phyloP scores from a whole-genome alignment of 2,329 filamentous ascomycete genomes.

The Colletotrichum sp. region DNA sequence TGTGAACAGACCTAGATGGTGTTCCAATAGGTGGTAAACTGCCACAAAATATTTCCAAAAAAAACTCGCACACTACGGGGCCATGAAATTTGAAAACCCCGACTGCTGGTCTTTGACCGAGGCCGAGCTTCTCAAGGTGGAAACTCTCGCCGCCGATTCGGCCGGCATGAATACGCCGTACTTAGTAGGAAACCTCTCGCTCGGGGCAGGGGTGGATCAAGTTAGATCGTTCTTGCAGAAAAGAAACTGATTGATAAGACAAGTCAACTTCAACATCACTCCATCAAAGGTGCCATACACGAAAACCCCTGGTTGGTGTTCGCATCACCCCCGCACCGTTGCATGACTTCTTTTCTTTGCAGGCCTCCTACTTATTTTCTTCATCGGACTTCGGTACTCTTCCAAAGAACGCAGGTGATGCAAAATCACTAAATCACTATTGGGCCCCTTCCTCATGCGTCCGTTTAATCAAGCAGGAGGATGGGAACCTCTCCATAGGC shows the following conservation, averaged over 20 bases:
- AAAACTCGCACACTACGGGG: background rate
- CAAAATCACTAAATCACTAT: background rate
- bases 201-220: background rate
- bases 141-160: background rate
- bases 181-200: background rate
- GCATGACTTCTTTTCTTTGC: background rate
- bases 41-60: too few relatives aligned
- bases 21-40: background rate
- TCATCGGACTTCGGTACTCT: background rate
- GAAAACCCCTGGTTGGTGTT: background rate
- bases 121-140: background rate
- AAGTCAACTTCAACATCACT: background rate
- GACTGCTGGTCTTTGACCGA: background rate
- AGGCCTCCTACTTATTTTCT: background rate
- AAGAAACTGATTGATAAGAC: background rate
- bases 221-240: background rate
- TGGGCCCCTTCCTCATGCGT: background rate
- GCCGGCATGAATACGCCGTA: background rate
- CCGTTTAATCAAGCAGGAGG: background rate
- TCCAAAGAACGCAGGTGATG: background rate
- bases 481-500: background rate
- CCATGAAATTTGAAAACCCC: background rate
- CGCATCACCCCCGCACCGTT: constrained; percentile 5
- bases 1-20: background rate
- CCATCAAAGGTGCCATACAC: background rate